Evolutionary conservation across 768 basidiomycete species (phyloP).

Genomic region (Pulveroboletus sp.): DNA sequence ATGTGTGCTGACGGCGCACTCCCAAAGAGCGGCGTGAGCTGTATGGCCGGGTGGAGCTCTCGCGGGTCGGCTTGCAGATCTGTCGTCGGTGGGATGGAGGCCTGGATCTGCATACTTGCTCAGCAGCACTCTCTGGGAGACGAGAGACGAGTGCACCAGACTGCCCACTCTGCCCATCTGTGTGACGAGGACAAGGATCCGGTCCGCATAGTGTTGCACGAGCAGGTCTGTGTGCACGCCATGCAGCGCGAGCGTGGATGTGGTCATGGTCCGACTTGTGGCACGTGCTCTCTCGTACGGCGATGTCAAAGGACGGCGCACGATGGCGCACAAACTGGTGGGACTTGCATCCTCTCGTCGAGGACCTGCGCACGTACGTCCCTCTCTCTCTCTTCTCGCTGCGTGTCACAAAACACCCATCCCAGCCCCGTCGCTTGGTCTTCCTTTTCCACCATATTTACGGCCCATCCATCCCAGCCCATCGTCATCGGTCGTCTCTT

Average conservation of each 20-base stretch:
- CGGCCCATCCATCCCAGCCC: constrained; percentile 62
- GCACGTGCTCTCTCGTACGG: not conserved
- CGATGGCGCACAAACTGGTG: constrained; percentile 71
- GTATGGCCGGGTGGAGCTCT: constrained; percentile 63
- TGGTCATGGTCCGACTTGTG: not conserved
- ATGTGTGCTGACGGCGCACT: constrained; percentile 64
- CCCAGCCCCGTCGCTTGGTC: constrained; percentile 73
- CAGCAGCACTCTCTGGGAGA: not conserved
- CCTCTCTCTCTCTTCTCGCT: not conserved
- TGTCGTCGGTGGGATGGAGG: constrained; percentile 62
- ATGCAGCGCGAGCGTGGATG: not conserved
- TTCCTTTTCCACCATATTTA: constrained; percentile 63
- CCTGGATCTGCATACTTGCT: constrained; percentile 64
- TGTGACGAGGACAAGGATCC: constrained; percentile 81
- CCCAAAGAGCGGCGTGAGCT: constrained; percentile 78
- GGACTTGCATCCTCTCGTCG: constrained; percentile 64
- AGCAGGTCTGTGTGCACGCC: constrained; percentile 65
- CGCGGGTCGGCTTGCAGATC: constrained; percentile 38
- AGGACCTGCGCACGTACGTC: constrained; percentile 52
- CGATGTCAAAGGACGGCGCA: constrained; percentile 34
- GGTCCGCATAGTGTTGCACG: constrained; percentile 77
- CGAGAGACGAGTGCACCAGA: constrained; percentile 49
- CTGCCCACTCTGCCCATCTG: constrained; percentile 90
- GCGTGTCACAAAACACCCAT: not conserved
- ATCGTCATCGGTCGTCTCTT: constrained; percentile 61